These are phyloP conservation scores for Cercospora sesami DNA, from an alignment of 2,329 filamentous ascomycete genomes.

Conservation along the genomic window DNA sequence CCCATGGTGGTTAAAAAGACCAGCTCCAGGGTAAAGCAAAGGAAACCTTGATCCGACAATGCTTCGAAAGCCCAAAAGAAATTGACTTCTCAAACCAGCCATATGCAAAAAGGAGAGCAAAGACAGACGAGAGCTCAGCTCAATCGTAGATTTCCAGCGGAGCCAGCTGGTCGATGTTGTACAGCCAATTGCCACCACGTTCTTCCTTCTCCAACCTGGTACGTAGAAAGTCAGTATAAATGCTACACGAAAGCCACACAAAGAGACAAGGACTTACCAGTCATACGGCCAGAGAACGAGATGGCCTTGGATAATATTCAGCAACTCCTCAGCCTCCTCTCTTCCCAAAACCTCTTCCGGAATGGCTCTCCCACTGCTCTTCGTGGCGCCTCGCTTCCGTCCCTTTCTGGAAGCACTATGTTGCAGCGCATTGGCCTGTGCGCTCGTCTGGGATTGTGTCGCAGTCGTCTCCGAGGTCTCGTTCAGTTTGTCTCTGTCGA, in stretches of 20 bases:
- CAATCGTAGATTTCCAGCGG: conserved; percentile 84
- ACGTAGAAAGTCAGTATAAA: conserved; percentile 18
- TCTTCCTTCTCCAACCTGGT: conserved; percentile 81
- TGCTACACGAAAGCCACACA: background rate
- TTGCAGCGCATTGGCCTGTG: conserved; percentile 20
- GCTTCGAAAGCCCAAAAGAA: background rate
- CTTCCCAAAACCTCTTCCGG: conserved; percentile 76
- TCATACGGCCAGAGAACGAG: conserved; percentile 93
- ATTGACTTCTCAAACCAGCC: background rate
- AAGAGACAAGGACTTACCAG: conserved; percentile 56
- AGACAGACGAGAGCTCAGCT: conserved; percentile 3
- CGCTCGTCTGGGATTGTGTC: conserved; percentile 25
- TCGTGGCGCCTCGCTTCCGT: conserved; percentile 69
- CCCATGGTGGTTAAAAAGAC: background rate
- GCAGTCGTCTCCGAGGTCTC: conserved; percentile 36
- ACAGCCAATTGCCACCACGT: conserved; percentile 91
- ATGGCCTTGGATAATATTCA: conserved; percentile 81
- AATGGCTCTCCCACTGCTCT: conserved; percentile 61
- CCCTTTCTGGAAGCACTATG: conserved; percentile 54
- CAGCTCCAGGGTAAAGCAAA: background rate
- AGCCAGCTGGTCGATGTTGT: conserved; percentile 92
- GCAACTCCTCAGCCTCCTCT: conserved; percentile 75
- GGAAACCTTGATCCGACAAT: background rate
- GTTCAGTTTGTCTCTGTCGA: conserved; percentile 27
- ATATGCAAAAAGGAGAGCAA: background rate